Evolutionary conservation across 2,329 filamentous ascomycete species (phyloP), one percentile per base, ranked within the genome.

Genomic region (Aspergillus sclerotialis): DNA sequence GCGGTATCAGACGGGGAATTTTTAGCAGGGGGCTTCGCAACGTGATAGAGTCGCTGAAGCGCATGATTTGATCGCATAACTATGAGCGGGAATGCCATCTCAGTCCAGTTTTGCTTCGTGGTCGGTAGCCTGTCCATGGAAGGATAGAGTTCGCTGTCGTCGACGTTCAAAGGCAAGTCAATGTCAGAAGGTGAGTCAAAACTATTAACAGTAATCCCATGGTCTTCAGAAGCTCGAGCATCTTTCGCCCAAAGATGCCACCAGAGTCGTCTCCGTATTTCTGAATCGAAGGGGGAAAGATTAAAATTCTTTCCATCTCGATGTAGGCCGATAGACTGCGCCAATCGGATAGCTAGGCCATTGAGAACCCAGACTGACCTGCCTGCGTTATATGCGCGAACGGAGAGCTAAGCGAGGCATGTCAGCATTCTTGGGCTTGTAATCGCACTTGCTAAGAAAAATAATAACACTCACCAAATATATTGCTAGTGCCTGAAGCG

Each of bases 251-350:
- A 67, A 0, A 78, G 58, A 71, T 77, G 75, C 80, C 80, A 84
- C 80, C 80, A 84, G 3, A 85, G 59, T 27, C 81, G 70, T 32
- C 80, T 70, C 8, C 80, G 72, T 53, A 81, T 72, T 58, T 85
- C 81, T 4, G 75, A 70, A 46, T 84, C 80, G 35, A 82, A 30
- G 67, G 72, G 2, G 60, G 54, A 46, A 12, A 52, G 46, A 43
- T 53, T 59, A 49, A 44, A 57, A 46, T 73, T 67, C 3, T 65
- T 67, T 3, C 74, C 70, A 47, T 84, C 80, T 21, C 69, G 71
- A 44, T 84, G 78, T 12, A 84, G 64, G 10, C 80, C 79, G 31
- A 83, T 73, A 34, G 80, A 76, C 16, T 82, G 70, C 2, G 76
- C 78, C 21, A 49, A 39, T 11, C 48, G 42, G 4, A 84, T 68